These are phyloP conservation scores for Juglanconis oblonga DNA, from an alignment of 2,329 filamentous ascomycete species.

Conservation along the genomic window DNA sequence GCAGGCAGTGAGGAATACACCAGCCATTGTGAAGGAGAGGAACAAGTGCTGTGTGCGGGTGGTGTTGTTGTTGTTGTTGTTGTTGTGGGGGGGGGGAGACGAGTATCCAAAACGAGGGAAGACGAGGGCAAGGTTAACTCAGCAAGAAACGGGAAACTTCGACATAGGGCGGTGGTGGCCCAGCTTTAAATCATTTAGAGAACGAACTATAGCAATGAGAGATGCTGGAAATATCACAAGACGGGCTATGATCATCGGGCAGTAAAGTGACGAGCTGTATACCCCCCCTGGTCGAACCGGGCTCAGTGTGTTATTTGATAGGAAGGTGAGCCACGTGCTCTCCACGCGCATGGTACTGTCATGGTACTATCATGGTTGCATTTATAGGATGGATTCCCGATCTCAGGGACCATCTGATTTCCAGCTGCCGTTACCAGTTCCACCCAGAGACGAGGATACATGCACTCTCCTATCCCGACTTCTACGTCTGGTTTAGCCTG, in stretches of 20 bases:
- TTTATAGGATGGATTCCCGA: neutral
- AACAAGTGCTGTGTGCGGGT: neutral
- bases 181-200: neutral
- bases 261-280: neutral
- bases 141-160: neutral
- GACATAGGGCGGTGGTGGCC: neutral
- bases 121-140: neutral
- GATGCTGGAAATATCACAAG: neutral
- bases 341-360: neutral
- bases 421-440: neutral
- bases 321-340: constrained; percentile 5
- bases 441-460: too few species aligned
- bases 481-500: too few species aligned
- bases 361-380: neutral
- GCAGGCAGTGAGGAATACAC: neutral
- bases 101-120: neutral
- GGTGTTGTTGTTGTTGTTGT: too few species aligned
- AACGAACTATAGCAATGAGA: neutral
- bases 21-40: neutral
- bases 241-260: constrained; percentile 1
- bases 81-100: neutral
- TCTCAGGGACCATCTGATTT: neutral
- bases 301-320: neutral
- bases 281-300: neutral
- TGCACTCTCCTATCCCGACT: too few species aligned